Conservation (phyloP, 305 asterid genomes). For the Monarda citriodora region DNA sequence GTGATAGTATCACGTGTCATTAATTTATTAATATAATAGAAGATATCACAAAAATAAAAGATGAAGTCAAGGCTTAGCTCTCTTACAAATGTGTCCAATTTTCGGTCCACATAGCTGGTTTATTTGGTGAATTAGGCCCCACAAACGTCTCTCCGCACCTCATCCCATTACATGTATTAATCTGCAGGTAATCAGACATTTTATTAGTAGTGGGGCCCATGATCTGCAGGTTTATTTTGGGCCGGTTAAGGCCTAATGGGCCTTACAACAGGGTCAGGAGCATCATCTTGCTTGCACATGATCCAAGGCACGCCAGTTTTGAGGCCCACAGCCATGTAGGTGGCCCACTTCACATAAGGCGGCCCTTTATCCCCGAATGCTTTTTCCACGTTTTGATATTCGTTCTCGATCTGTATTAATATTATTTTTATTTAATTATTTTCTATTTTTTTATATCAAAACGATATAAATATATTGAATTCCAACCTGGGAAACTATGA, state of each 20-base stretch:
- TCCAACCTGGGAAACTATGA: conserved; percentile 81
- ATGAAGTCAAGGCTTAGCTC: too few species aligned
- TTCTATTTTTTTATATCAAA: background rate
- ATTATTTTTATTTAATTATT: background rate
- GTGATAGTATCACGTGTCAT: too few species aligned
- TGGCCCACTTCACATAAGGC: conserved; percentile 85
- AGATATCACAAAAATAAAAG: too few species aligned
- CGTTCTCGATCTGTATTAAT: conserved; percentile 72
- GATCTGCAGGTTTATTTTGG: too few species aligned
- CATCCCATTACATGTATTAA: conserved; percentile 89
- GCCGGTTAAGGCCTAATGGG: background rate
- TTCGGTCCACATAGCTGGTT: conserved; percentile 97
- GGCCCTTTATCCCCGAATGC: conserved; percentile 56
- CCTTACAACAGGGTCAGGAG: conserved; percentile 79
- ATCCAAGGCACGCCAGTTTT: conserved; percentile 92
- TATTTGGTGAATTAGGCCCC: conserved; percentile 90
- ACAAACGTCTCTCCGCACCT: conserved; percentile 86
- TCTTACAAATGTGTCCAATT: conserved; percentile 94
- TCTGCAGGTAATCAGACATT: conserved; percentile 37
- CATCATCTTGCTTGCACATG: conserved; percentile 96
- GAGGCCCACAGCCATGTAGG: conserved; percentile 74
- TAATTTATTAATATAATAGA: too few species aligned
- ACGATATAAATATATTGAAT: background rate
- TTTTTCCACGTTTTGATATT: conserved; percentile 72
- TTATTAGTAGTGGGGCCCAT: background rate